Conservation (phyloP, 148 eudicot genomes). For the Nepenthes mirabilis region DNA sequence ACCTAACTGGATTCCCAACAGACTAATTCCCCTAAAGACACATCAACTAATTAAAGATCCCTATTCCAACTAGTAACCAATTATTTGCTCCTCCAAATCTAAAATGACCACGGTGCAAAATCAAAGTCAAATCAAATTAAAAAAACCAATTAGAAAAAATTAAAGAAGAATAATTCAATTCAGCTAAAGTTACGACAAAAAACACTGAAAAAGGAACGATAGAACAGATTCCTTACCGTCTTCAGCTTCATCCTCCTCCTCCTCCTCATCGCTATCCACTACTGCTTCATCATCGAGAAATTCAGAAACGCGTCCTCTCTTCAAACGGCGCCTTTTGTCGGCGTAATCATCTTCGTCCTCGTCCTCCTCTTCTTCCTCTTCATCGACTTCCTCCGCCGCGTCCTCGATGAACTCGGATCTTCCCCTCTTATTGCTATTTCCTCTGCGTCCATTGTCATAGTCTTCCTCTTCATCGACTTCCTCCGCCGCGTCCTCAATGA, state of each 20-base stretch:
- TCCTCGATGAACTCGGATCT: constrained; percentile 61
- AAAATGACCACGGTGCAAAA: background rate
- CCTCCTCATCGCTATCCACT: constrained; percentile 72
- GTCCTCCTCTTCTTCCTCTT: constrained; percentile 32
- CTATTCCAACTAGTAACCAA: too few relatives aligned
- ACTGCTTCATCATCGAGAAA: constrained; percentile 62
- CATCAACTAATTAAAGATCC: too few relatives aligned
- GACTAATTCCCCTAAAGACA: too few relatives aligned
- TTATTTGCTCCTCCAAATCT: too few relatives aligned
- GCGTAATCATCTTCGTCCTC: constrained; percentile 1
- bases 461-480: constrained; percentile 68
- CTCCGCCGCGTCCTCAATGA: constrained; percentile 60
- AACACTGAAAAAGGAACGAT: background rate
- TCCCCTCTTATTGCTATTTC: constrained; percentile 26
- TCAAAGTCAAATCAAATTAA: background rate
- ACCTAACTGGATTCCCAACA: too few relatives aligned
- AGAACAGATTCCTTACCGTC: constrained; percentile 46
- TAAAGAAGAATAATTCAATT: background rate
- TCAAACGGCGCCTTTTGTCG: constrained; percentile 11
- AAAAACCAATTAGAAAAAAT: background rate
- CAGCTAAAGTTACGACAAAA: background rate
- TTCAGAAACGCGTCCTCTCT: constrained; percentile 15
- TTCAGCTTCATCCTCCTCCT: constrained; percentile 78
- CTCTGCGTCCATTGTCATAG: constrained; percentile 28
- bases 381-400: constrained; percentile 69